Evolutionary conservation across 306 rosid species (phyloP).

Genomic region (Crotalaria pallida): DNA sequence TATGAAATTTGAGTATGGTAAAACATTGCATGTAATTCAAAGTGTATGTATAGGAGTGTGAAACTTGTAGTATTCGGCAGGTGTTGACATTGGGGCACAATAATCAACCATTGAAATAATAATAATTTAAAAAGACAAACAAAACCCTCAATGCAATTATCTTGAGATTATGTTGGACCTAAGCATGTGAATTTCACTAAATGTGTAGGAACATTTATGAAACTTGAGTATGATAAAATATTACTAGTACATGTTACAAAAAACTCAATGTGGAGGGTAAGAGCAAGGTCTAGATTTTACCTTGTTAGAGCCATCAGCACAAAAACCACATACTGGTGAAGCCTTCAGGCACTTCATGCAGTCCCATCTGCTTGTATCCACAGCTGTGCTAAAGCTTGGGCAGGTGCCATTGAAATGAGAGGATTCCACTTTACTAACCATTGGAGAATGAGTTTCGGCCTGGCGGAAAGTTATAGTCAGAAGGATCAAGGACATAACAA

Average conservation of each 20-base stretch:
- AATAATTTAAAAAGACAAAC: too few relatives aligned
- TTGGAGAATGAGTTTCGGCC: slow-evolving; percentile 43
- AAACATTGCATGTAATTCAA: not conserved
- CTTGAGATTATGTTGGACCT: too few relatives aligned
- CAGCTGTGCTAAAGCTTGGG: slow-evolving; percentile 15
- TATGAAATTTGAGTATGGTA: not conserved
- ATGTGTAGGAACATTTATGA: too few relatives aligned
- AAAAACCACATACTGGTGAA: slow-evolving; percentile 43
- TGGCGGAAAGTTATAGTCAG: slow-evolving; percentile 34
- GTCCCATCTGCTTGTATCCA: slow-evolving; percentile 28
- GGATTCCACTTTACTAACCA: slow-evolving; percentile 17
- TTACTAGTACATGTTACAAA: not conserved
- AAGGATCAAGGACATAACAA: slow-evolving; percentile 34
- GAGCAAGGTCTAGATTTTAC: not conserved
- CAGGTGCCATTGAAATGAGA: slow-evolving; percentile 34
- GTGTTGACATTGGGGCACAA: too few relatives aligned
- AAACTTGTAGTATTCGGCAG: too few relatives aligned
- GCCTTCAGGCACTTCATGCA: slow-evolving; percentile 60
- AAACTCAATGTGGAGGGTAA: not conserved
- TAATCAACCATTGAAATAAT: too few relatives aligned
- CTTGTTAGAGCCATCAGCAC: slow-evolving; percentile 27
- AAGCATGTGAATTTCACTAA: too few relatives aligned
- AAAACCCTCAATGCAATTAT: too few relatives aligned
- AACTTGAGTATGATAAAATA: too few relatives aligned
- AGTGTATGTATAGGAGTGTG: too few relatives aligned